These are phyloP conservation scores for Pelargonium australe DNA, from an alignment of 441 rosid species.

Conservation along the genomic window DNA sequence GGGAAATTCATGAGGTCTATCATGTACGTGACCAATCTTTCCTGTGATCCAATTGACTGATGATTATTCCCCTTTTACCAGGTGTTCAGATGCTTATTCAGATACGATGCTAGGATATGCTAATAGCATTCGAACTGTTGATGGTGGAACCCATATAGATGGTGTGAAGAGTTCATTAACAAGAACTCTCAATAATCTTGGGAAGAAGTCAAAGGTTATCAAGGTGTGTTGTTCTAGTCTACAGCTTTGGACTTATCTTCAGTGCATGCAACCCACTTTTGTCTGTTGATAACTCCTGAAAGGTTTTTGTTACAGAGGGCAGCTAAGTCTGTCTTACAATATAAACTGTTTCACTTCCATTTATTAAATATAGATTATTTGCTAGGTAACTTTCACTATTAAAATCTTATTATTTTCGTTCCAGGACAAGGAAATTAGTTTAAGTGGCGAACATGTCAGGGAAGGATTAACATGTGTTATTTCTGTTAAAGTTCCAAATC, in stretches of 20 bases:
- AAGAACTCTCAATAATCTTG: slow-evolving; percentile 74
- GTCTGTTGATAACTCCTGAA: slow-evolving; percentile 2
- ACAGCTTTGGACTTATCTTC: slow-evolving; percentile 4
- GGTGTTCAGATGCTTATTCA: slow-evolving; percentile 95
- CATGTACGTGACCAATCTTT: background rate
- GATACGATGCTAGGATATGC: slow-evolving; percentile 90
- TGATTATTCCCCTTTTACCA: slow-evolving; percentile 29
- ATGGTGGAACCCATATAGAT: slow-evolving; percentile 94
- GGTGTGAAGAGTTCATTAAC: slow-evolving; percentile 89
- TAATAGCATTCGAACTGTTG: slow-evolving; percentile 84
- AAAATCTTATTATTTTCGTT: slow-evolving; percentile 20
- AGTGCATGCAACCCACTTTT: slow-evolving; percentile 5
- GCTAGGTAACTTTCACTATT: slow-evolving; percentile 8
- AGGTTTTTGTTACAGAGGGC: background rate
- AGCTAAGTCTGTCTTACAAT: background rate
- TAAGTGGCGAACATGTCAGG: slow-evolving; percentile 97
- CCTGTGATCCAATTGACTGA: slow-evolving; percentile 10
- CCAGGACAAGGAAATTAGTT: slow-evolving; percentile 84
- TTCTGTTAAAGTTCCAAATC: slow-evolving; percentile 93
- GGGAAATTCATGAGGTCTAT: background rate
- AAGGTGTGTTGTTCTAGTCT: slow-evolving; percentile 47
- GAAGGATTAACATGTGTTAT: slow-evolving; percentile 93
- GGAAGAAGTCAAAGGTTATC: slow-evolving; percentile 73
- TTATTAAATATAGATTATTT: background rate
- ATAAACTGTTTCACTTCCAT: background rate